Conservation (phyloP, 345 rosid genomes). For the Erodium maritimum region DNA sequence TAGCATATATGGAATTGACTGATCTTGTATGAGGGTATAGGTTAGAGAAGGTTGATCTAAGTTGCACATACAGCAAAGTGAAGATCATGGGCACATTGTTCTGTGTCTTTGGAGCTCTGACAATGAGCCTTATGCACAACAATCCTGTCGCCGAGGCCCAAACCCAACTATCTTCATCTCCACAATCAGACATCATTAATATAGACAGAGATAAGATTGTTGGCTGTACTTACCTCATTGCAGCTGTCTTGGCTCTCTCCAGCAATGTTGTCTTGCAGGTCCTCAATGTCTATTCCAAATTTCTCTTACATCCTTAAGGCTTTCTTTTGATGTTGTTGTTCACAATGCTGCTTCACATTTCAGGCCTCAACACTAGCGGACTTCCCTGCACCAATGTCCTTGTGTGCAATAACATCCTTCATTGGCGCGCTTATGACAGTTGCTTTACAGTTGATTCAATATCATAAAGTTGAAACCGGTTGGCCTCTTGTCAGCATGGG, state of each 20-base stretch:
- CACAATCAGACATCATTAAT: neutral
- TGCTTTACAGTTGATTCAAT: conserved; percentile 33
- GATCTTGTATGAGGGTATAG: conserved; percentile 20
- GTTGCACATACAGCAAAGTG: conserved; percentile 68
- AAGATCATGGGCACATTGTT: conserved; percentile 71
- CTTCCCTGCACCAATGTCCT: conserved; percentile 88
- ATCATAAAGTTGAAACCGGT: conserved; percentile 19
- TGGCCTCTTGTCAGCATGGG: conserved; percentile 26
- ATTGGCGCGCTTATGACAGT: conserved; percentile 63
- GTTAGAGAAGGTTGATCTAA: conserved; percentile 69
- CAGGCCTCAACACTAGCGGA: conserved; percentile 66
- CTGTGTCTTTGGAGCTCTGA: conserved; percentile 67
- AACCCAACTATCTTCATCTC: neutral
- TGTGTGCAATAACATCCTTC: conserved; percentile 71
- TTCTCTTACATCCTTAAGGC: too few relatives aligned
- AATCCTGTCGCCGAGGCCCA: conserved; percentile 18
- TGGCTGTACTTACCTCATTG: conserved; percentile 71
- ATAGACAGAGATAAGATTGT: conserved; percentile 42
- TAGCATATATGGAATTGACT: neutral
- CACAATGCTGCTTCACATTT: neutral
- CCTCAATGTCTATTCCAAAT: too few relatives aligned
- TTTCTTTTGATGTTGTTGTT: neutral
- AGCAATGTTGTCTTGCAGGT: conserved; percentile 77
- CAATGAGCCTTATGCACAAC: conserved; percentile 81
- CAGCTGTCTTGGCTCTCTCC: conserved; percentile 61